A percentile compares a stretch with the other conserved stretches of the same genome.
phyloP scores from a whole-genome alignment of 345 rosid genomes.

The Melaleuca quinquenervia region DNA sequence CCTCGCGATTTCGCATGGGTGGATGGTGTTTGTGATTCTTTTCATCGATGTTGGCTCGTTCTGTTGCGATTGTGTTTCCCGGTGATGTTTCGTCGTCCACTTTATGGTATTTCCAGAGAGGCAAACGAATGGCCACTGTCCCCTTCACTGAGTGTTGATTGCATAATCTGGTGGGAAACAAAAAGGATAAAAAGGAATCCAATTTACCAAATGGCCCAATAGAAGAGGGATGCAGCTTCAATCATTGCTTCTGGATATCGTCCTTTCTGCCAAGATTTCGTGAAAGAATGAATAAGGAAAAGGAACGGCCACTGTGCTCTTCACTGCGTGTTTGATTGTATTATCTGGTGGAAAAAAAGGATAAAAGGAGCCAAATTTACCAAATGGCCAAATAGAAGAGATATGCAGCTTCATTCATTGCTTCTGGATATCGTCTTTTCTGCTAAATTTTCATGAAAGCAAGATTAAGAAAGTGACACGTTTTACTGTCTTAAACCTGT shows the following conservation, averaged over 20 bases:
- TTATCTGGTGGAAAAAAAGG: neutral
- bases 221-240: neutral
- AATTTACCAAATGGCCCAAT: neutral
- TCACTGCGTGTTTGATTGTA: neutral
- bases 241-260: neutral
- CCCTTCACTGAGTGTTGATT: neutral
- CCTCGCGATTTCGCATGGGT: neutral
- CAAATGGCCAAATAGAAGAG: neutral
- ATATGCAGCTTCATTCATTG: neutral
- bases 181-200: neutral
- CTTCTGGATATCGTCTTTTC: neutral
- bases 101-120: neutral
- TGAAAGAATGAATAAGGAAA: neutral
- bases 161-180: neutral
- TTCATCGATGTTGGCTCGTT: neutral
- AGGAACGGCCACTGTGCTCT: neutral
- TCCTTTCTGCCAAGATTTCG: neutral
- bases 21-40: neutral
- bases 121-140: neutral
- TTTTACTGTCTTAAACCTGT: too few relatives aligned
- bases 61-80: neutral
- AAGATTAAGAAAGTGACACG: neutral
- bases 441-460: neutral
- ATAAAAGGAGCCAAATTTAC: neutral
- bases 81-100: neutral